Evolutionary conservation across 2,329 filamentous ascomycete genomes (phyloP).

Genomic region (Cryphonectria carpinicola): DNA sequence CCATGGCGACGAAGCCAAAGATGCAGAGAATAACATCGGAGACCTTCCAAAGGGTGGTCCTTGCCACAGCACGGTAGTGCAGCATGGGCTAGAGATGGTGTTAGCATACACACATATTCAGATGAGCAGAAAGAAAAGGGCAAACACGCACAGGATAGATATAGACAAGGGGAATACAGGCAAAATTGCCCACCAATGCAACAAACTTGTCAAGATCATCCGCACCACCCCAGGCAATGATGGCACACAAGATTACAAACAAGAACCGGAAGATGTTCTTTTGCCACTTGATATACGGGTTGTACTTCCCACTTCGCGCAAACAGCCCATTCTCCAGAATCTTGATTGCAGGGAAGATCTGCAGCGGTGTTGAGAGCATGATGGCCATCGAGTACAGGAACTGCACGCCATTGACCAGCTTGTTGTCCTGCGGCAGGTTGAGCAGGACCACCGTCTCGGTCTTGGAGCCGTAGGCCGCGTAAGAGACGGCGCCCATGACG

Average conservation of each 20-base stretch:
- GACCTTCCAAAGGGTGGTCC: conserved; percentile 65
- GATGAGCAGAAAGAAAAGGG: not conserved
- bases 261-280: conserved; percentile 98
- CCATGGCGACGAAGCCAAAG: conserved; percentile 86
- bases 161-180: conserved; percentile 94
- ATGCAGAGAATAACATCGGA: conserved; percentile 77
- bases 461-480: conserved; percentile 91
- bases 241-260: conserved; percentile 82
- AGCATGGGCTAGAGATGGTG: conserved; percentile 72
- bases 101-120: conserved; percentile 36
- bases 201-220: conserved; percentile 98
- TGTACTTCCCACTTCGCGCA: conserved; percentile 93
- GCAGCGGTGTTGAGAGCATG: conserved; percentile 88
- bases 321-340: conserved; percentile 96
- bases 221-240: conserved; percentile 89
- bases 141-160: conserved; percentile 84
- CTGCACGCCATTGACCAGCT: conserved; percentile 93
- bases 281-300: conserved; percentile 99
- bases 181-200: conserved; percentile 93
- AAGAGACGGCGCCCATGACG: conserved; percentile 89
- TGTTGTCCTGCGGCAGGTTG: conserved; percentile 94
- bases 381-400: conserved; percentile 99
- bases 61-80: conserved; percentile 81
- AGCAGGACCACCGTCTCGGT: conserved; percentile 96
- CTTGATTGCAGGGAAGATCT: conserved; percentile 96